These are phyloP conservation scores for Neurospora sublineolata DNA, from an alignment of 495 filamentous ascomycete species.

Conservation along the genomic window DNA sequence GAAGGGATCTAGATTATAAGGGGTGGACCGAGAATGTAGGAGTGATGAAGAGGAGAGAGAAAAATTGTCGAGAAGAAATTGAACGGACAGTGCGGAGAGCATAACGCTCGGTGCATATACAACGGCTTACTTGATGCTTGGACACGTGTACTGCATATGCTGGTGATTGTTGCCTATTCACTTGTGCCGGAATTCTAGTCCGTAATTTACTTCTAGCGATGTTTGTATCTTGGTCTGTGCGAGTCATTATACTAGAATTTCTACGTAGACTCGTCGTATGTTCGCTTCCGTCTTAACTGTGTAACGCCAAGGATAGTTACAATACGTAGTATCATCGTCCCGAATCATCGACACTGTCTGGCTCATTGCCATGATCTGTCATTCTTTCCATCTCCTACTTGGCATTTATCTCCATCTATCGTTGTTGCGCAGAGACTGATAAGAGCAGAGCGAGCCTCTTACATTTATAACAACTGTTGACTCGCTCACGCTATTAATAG, in stretches of 20 bases:
- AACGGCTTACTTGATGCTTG: not conserved
- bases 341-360: not conserved
- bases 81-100: not conserved
- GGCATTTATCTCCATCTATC: not conserved
- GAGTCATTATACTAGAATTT: not conserved
- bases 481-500: not conserved
- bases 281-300: not conserved
- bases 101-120: not conserved
- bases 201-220: not conserved
- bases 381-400: not conserved
- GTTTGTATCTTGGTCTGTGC: not conserved
- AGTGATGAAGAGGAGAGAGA: not conserved
- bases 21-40: not conserved
- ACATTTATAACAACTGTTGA: not conserved
- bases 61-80: not conserved
- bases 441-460: not conserved
- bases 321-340: not conserved
- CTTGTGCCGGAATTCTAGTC: not conserved
- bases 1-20: not conserved
- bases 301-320: not conserved
- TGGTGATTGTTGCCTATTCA: not conserved
- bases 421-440: not conserved
- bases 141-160: not conserved
- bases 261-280: not conserved
- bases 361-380: not conserved